phyloP scores from a whole-genome alignment of 2,329 filamentous ascomycete species.

The Hortaea werneckii region DNA sequence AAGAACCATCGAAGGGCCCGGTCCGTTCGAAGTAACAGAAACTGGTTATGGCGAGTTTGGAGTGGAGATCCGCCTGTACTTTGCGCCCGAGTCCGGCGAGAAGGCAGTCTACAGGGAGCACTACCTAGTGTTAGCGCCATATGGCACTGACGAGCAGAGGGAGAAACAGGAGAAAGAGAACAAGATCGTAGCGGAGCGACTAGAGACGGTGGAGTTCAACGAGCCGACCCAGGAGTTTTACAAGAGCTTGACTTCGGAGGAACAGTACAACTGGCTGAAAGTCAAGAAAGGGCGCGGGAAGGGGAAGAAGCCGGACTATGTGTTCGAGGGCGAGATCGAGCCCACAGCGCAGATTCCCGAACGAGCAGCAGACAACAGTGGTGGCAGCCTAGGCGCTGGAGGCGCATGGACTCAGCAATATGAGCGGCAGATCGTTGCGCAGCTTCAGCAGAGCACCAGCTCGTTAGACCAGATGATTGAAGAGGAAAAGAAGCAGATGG shows the following conservation, averaged over 20 bases:
- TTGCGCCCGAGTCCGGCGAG: slow-evolving; percentile 75
- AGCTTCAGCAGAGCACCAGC: slow-evolving; percentile 49
- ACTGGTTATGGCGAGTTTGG: slow-evolving; percentile 98
- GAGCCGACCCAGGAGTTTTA: slow-evolving; percentile 91
- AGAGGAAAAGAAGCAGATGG: slow-evolving; percentile 20
- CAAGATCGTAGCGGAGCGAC: slow-evolving; percentile 66
- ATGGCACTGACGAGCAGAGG: slow-evolving; percentile 62
- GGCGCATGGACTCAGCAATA: slow-evolving; percentile 37
- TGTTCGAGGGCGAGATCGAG: slow-evolving; percentile 45
- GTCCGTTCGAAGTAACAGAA: slow-evolving; percentile 76
- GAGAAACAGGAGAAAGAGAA: slow-evolving; percentile 55
- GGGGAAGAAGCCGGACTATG: slow-evolving; percentile 38
- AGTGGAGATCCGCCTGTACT: slow-evolving; percentile 91
- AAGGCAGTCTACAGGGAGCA: slow-evolving; percentile 96
- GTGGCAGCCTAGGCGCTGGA: slow-evolving; percentile 55
- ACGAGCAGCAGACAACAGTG: slow-evolving; percentile 53
- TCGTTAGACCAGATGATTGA: slow-evolving; percentile 41
- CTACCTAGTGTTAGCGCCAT: slow-evolving; percentile 82
- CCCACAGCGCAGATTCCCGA: slow-evolving; percentile 67
- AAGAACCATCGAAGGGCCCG: slow-evolving; percentile 64
- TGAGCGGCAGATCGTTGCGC: slow-evolving; percentile 21
- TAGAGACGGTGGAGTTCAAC: slow-evolving; percentile 95
- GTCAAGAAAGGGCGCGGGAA: slow-evolving; percentile 50
- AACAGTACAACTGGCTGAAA: slow-evolving; percentile 43
- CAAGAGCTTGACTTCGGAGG: slow-evolving; percentile 69